Percentiles rank a stretch among this genome's conserved stretches.
These are phyloP conservation scores for Monilinia polystroma DNA, from an alignment of 2,329 filamentous ascomycete species.

Conservation along the genomic window DNA sequence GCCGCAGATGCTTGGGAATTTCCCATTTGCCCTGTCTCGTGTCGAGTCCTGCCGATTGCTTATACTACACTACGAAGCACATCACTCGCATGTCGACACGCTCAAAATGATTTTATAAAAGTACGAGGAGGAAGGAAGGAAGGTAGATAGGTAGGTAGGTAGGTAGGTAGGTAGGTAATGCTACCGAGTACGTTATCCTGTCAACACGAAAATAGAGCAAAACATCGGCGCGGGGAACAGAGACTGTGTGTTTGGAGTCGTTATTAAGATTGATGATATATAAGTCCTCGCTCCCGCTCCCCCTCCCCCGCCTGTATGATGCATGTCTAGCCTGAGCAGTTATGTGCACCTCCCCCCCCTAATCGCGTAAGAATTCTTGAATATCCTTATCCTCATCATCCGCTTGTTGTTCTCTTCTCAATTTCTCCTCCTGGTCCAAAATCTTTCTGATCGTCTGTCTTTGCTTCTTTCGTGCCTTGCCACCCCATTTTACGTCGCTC, in stretches of 20 bases:
- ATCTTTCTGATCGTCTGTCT: conserved; percentile 64
- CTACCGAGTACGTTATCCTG: neutral
- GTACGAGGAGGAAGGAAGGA: too few species aligned
- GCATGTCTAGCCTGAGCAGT: neutral
- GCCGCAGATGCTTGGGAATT: too few species aligned
- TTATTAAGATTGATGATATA: conserved; percentile 24
- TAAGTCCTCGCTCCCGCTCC: neutral
- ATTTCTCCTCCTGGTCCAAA: conserved; percentile 58
- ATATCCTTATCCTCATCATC: conserved; percentile 74
- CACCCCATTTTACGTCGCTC: conserved; percentile 57
- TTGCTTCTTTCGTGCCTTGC: conserved; percentile 68
- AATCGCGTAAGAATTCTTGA: conserved; percentile 65
- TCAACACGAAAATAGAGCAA: neutral
- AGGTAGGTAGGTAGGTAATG: too few species aligned
- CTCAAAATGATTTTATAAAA: neutral
- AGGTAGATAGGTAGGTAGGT: too few species aligned
- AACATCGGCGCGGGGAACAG: too few species aligned
- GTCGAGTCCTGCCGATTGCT: too few species aligned
- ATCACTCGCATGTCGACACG: too few species aligned
- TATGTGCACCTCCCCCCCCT: conserved; percentile 25
- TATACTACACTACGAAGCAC: too few species aligned
- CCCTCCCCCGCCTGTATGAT: too few species aligned
- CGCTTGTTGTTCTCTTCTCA: conserved; percentile 55
- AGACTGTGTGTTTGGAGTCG: neutral
- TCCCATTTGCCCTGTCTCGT: too few species aligned